A percentile compares a stretch with the other conserved stretches of the same genome.
Evolutionary conservation across 164 flowering plant species (phyloP).

Genomic region (Liquidambar formosana): DNA sequence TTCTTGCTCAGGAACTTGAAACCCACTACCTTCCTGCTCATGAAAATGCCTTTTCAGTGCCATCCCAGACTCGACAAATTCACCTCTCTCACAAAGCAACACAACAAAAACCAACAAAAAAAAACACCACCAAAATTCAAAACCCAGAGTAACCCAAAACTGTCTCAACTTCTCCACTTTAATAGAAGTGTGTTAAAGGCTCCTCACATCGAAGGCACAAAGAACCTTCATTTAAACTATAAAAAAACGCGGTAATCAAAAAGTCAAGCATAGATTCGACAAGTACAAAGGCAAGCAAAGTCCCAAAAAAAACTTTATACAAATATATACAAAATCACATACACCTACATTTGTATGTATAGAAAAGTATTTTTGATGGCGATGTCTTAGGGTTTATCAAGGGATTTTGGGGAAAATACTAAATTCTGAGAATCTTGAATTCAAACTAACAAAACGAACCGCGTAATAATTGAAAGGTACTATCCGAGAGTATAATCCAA

Average conservation of each 20-base stretch:
- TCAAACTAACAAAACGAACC: slow-evolving; percentile 11
- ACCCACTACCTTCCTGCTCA: slow-evolving; percentile 16
- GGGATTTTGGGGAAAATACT: not conserved
- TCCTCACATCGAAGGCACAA: slow-evolving; percentile 18
- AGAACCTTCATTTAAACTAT: slow-evolving; percentile 27
- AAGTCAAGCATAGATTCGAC: not conserved
- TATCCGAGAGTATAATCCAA: not conserved
- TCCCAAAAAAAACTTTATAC: not conserved
- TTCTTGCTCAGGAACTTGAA: slow-evolving; percentile 18
- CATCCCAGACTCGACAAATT: slow-evolving; percentile 21
- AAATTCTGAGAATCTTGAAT: slow-evolving; percentile 3
- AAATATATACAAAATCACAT: not conserved
- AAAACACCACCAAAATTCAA: not conserved
- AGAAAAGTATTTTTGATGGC: too few species aligned
- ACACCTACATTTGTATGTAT: too few species aligned
- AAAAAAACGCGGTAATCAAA: slow-evolving; percentile 9
- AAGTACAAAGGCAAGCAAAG: not conserved
- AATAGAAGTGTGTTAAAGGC: not conserved
- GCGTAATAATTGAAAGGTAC: slow-evolving; percentile 18
- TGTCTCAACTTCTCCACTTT: not conserved
- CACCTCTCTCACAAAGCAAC: too few species aligned
- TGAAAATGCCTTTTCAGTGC: slow-evolving; percentile 30
- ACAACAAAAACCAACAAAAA: too few species aligned
- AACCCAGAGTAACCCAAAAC: not conserved
- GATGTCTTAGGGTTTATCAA: not conserved